These are phyloP conservation scores for Coprinopsis marcescibilis DNA, from an alignment of 768 basidiomycete genomes.

Conservation along the genomic window DNA sequence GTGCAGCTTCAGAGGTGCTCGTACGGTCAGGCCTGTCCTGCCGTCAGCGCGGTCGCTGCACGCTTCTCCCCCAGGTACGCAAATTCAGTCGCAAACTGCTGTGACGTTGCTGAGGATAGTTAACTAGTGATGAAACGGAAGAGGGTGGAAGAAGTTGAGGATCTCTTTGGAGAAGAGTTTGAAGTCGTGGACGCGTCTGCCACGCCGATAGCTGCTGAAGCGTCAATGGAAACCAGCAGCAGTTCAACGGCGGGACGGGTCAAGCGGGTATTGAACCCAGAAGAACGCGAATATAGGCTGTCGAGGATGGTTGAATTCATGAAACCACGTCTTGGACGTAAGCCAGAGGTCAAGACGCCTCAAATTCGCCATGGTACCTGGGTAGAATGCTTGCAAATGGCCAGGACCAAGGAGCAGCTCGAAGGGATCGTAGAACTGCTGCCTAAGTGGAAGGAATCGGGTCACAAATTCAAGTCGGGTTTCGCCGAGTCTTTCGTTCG, in stretches of 20 bases:
- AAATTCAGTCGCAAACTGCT: no score
- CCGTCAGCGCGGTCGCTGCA: no score
- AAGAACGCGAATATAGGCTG: conserved; percentile 28
- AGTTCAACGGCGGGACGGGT: conserved; percentile 7
- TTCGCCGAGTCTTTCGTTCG: conserved; percentile 49
- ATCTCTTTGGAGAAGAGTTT: conserved; percentile 26
- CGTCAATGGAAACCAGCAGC: neutral
- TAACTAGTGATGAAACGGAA: conserved; percentile 28
- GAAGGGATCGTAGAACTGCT: conserved; percentile 39
- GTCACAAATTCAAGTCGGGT: conserved; percentile 30
- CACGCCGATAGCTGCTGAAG: neutral
- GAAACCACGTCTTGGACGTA: conserved; percentile 32
- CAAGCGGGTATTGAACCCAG: conserved; percentile 22
- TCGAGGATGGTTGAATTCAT: conserved; percentile 30
- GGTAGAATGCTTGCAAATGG: conserved; percentile 46
- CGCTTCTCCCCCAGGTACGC: no score
- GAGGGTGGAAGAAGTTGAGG: conserved; percentile 21
- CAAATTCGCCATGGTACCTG: conserved; percentile 42
- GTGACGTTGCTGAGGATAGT: neutral
- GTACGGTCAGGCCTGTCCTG: no score
- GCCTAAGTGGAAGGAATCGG: conserved; percentile 43
- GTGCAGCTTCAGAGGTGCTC: no score
- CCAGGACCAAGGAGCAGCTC: conserved; percentile 44
- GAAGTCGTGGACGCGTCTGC: conserved; percentile 18
- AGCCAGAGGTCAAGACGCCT: conserved; percentile 27